Percentiles rank a stretch among this genome's conserved stretches.
Evolutionary conservation across 306 rosid species (phyloP).

Genomic region (Ormosia emarginata): DNA sequence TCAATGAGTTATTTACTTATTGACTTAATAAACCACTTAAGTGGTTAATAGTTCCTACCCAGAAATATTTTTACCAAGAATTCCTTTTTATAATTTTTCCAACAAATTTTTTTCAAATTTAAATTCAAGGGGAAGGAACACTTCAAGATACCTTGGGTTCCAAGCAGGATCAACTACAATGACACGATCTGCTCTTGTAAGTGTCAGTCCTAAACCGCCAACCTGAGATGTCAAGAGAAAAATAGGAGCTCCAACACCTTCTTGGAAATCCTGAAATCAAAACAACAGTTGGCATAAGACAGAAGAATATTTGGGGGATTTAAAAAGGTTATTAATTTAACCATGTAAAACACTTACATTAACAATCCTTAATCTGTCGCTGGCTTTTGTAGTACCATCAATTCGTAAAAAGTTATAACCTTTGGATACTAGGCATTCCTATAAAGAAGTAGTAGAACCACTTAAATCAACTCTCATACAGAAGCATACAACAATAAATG

Average conservation of each 20-base stretch:
- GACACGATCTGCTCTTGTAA: constrained; percentile 95
- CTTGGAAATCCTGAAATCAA: constrained; percentile 78
- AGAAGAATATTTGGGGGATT: not conserved
- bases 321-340: not conserved
- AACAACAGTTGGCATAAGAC: not conserved
- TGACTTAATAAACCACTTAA: not conserved
- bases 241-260: constrained; percentile 69
- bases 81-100: not conserved
- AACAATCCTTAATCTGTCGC: constrained; percentile 69
- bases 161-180: constrained; percentile 99
- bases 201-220: constrained; percentile 96
- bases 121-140: not conserved
- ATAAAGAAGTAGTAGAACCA: constrained; percentile 13
- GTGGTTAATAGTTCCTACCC: not conserved
- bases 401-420: constrained; percentile 69
- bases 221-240: constrained; percentile 97
- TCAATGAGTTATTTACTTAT: not conserved
- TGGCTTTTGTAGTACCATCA: constrained; percentile 90
- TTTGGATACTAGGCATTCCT: constrained; percentile 62
- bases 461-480: not conserved
- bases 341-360: constrained; percentile 51
- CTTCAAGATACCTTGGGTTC: constrained; percentile 80
- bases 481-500: constrained; percentile 5
- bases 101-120: not conserved
- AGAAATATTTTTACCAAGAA: not conserved